Base-by-base conservation (phyloP, 805 yeast species). In the Lachancea quebecensis region DNA sequence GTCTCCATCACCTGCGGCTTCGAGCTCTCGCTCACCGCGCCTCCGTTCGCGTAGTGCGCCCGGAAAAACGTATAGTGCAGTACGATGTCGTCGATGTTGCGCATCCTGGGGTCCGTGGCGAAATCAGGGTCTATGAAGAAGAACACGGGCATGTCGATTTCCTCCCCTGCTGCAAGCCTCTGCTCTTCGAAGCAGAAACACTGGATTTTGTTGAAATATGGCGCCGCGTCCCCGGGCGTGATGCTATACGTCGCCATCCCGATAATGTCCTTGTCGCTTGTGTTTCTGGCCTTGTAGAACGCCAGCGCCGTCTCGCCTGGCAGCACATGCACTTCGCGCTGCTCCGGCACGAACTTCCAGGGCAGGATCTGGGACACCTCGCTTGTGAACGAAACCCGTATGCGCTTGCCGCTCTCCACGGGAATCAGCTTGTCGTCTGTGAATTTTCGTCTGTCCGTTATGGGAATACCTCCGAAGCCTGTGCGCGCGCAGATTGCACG, bases 211-310 rank as follows among this genome's bases (percentile, higher is more conserved):
- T 88, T 88, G 71, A 93, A 93, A 66, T 91, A 93, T 4, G 88
- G 96, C 0, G 98, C 95, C 6, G 93, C 95, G 56, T 87, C 91
- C 54, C 93, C 97, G 0, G 99, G 99, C 0, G 95, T 79, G 40
- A 93, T 96, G 4, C 95, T 84, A 64, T 93, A 93, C 0, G 99
- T 93, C 2, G 99, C 99, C 95, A 93, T 93, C 7, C 99, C 99
- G 43, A 93, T 87, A 37, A 93, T 86, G 62, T 93, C 98, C 56
- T 85, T 85, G 48, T 82, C 82, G 37, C 95, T 79, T 49, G 71
- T 71, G 60, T 93, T 93, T 64, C 82, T 85, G 18, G 99, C 99
- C 64, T 82, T 85, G 70, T 88, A 93, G 62, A 93, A 93, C 0
- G 96, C 97, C 49, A 93, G 70, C 0, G 99, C 99, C 2, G 99